Percentiles rank a stretch among this genome's conserved stretches.
These are phyloP conservation scores for Neltuma alba DNA, from an alignment of 306 rosid species.

Conservation along the genomic window DNA sequence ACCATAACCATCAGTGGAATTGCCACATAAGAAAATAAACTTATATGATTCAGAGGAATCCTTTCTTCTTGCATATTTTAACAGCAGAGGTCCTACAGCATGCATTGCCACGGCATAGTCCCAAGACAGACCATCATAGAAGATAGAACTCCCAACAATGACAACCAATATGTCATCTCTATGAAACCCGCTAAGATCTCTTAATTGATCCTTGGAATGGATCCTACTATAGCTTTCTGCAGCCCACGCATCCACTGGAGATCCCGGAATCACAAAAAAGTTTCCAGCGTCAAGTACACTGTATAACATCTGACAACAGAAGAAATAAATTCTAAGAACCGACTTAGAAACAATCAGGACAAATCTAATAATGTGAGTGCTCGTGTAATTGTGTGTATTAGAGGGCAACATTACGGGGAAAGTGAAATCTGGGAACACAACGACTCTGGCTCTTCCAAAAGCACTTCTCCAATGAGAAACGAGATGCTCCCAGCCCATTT, in stretches of 20 bases:
- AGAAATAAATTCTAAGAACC: constrained; percentile 44
- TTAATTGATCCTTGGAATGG: constrained; percentile 69
- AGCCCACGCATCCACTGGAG: constrained; percentile 89
- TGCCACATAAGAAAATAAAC: constrained; percentile 89
- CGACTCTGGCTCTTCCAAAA: constrained; percentile 76
- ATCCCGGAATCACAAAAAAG: constrained; percentile 94
- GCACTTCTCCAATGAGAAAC: constrained; percentile 82
- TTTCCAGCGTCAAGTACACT: constrained; percentile 89
- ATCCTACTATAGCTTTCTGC: constrained; percentile 65
- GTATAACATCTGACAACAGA: constrained; percentile 80
- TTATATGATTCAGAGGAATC: constrained; percentile 68
- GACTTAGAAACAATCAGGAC: constrained; percentile 32
- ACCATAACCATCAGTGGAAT: constrained; percentile 75
- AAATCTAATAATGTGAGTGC: constrained; percentile 26
- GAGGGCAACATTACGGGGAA: constrained; percentile 67
- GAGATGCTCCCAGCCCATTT: constrained; percentile 75
- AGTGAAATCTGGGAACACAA: constrained; percentile 93
- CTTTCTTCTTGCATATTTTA: constrained; percentile 73
- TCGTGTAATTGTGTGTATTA: not conserved
- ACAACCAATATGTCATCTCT: constrained; percentile 75
- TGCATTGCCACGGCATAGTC: constrained; percentile 97
- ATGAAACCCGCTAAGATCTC: constrained; percentile 60
- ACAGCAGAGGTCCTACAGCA: constrained; percentile 79
- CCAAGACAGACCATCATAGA: constrained; percentile 75
- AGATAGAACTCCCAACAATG: constrained; percentile 83